These are phyloP conservation scores for Pterocarpus macrocarpus DNA, from an alignment of 306 rosid species.

Conservation along the genomic window DNA sequence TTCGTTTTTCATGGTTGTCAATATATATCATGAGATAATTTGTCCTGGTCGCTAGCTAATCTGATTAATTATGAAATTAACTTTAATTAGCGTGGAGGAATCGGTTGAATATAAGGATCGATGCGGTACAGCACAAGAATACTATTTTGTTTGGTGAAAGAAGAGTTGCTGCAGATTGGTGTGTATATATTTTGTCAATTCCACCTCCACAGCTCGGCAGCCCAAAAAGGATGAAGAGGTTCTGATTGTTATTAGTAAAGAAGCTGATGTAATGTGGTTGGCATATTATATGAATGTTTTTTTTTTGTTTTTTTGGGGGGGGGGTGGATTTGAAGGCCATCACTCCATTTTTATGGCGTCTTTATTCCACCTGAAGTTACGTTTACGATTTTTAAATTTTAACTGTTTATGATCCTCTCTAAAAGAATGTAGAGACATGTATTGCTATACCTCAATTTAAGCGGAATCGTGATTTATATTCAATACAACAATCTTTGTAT, in stretches of 20 bases:
- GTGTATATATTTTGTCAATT: slow-evolving; percentile 15
- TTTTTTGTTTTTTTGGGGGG: not conserved
- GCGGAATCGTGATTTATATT: not conserved
- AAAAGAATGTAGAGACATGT: not conserved
- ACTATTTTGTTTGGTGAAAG: slow-evolving; percentile 3
- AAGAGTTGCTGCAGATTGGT: slow-evolving; percentile 29
- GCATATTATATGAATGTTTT: not conserved
- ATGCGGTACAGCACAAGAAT: not conserved
- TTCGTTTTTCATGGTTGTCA: not conserved
- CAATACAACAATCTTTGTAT: not conserved
- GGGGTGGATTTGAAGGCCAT: not conserved
- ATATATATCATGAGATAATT: slow-evolving; percentile 30
- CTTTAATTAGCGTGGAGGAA: slow-evolving; percentile 29
- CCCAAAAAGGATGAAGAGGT: slow-evolving; percentile 29
- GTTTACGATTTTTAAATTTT: no score
- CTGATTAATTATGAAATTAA: slow-evolving; percentile 23
- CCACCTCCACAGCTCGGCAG: slow-evolving; percentile 33
- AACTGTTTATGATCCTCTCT: not conserved
- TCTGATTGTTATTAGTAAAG: slow-evolving; percentile 17
- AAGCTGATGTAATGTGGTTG: slow-evolving; percentile 12
- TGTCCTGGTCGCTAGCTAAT: slow-evolving; percentile 28
- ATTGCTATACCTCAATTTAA: not conserved
- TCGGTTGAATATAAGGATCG: slow-evolving; percentile 1
- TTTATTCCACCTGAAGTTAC: not conserved
- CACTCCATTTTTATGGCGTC: not conserved